phyloP scores from a whole-genome alignment of 495 filamentous ascomycete genomes.

The Trypethelium eluteriae region DNA sequence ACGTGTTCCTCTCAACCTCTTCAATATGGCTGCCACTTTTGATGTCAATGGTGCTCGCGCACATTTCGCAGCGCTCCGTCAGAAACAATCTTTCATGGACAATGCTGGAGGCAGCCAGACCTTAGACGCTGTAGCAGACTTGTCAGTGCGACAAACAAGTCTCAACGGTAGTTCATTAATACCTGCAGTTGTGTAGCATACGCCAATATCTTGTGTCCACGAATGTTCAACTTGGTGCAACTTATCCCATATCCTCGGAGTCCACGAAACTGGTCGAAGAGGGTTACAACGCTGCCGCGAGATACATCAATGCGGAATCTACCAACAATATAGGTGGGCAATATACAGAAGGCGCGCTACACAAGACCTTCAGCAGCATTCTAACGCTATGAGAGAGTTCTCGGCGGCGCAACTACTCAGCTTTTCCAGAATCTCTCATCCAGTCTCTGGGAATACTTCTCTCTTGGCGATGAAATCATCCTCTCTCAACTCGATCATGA shows the following conservation, averaged over 20 bases:
- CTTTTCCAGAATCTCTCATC: slow-evolving; percentile 63
- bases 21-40: slow-evolving; percentile 33
- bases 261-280: slow-evolving; percentile 49
- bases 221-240: slow-evolving; percentile 67
- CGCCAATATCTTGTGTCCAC: slow-evolving; percentile 54
- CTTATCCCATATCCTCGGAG: slow-evolving; percentile 47
- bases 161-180: neutral
- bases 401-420: slow-evolving; percentile 61
- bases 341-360: too few species aligned
- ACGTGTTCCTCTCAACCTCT: neutral
- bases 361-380: too few species aligned
- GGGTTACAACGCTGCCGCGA: slow-evolving; percentile 54
- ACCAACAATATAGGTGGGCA: slow-evolving; percentile 50
- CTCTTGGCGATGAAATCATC: slow-evolving; percentile 55
- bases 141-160: slow-evolving; percentile 40
- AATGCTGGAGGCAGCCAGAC: slow-evolving; percentile 70
- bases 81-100: slow-evolving; percentile 62
- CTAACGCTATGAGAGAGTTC: slow-evolving; percentile 34
- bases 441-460: slow-evolving; percentile 45
- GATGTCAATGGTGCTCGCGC: slow-evolving; percentile 48
- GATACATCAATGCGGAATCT: slow-evolving; percentile 56
- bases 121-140: slow-evolving; percentile 54
- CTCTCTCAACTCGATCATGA: slow-evolving; percentile 64
- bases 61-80: slow-evolving; percentile 57
- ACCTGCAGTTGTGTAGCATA: slow-evolving; percentile 42